Conservation (phyloP, 805 yeast species). For the Wickerhamomyces rabaulensis region DNA sequence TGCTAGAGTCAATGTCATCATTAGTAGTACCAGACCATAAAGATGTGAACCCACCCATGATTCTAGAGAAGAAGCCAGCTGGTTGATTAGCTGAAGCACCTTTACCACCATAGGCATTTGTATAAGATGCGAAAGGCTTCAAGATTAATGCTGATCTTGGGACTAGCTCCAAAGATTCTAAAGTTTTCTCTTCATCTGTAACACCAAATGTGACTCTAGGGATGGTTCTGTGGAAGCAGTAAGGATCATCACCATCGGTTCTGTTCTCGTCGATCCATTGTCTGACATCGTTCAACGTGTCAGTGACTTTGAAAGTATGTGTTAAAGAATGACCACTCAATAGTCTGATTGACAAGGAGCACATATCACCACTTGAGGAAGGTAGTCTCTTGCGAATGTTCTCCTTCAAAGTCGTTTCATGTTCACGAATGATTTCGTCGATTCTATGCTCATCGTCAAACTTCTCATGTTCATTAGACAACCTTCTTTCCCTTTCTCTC, state of each 20-base stretch:
- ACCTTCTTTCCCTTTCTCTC: conserved; percentile 17
- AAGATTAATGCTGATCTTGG: conserved; percentile 74
- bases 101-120: conserved; percentile 25
- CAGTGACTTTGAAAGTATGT: conserved; percentile 40
- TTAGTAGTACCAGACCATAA: conserved; percentile 25
- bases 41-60: conserved; percentile 28
- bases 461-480: conserved; percentile 14
- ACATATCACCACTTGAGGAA: conserved; percentile 10
- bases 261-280: conserved; percentile 51
- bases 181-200: conserved; percentile 52
- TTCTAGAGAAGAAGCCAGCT: conserved; percentile 26
- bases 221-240: conserved; percentile 42
- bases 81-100: conserved; percentile 10
- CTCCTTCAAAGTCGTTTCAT: conserved; percentile 11
- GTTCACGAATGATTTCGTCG: conserved; percentile 17
- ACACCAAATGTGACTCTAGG: conserved; percentile 61
- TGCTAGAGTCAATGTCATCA: neutral
- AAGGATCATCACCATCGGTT: conserved; percentile 41
- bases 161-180: conserved; percentile 51
- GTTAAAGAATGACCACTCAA: conserved; percentile 61
- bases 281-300: conserved; percentile 54
- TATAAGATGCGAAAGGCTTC: conserved; percentile 45
- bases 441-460: conserved; percentile 27
- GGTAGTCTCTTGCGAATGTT: conserved; percentile 15
- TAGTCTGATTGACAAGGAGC: conserved; percentile 54